A percentile compares a stretch with the other conserved stretches of the same genome.
Evolutionary conservation across 106 monocot genomes (phyloP).

Genomic region (Allium fistulosum): DNA sequence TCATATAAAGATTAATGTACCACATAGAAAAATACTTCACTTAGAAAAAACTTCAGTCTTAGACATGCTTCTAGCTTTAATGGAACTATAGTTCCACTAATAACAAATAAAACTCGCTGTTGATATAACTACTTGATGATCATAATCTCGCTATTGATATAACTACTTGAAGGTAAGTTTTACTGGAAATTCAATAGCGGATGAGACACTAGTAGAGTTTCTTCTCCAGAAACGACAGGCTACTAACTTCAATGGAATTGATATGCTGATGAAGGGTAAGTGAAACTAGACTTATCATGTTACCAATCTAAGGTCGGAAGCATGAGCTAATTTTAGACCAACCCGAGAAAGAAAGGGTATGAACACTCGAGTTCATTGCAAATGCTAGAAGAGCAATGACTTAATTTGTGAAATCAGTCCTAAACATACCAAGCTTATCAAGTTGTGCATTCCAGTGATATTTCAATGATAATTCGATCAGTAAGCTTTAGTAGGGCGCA

Average conservation of each 20-base stretch:
- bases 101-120: constrained; percentile 7
- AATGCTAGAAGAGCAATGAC: constrained; percentile 58
- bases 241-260: constrained; percentile 37
- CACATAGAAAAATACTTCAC: no score
- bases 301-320: constrained; percentile 45
- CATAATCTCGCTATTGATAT: background rate
- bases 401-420: constrained; percentile 46
- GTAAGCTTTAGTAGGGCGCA: constrained; percentile 46
- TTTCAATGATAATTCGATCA: constrained; percentile 45
- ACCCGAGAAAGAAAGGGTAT: constrained; percentile 55
- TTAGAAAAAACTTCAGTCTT: no score
- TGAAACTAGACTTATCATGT: constrained; percentile 34
- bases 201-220: constrained; percentile 74
- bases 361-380: constrained; percentile 35
- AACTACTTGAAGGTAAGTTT: background rate
- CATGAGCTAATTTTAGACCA: constrained; percentile 42
- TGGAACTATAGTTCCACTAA: no score
- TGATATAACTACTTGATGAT: background rate
- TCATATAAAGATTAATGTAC: no score
- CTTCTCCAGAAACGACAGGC: constrained; percentile 36
- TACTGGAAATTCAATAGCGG: constrained; percentile 18
- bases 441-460: constrained; percentile 43
- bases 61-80: no score
- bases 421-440: constrained; percentile 63
- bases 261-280: constrained; percentile 69